These are phyloP conservation scores for Lophiotrema nucula DNA, from an alignment of 495 filamentous ascomycete genomes.

Conservation along the genomic window DNA sequence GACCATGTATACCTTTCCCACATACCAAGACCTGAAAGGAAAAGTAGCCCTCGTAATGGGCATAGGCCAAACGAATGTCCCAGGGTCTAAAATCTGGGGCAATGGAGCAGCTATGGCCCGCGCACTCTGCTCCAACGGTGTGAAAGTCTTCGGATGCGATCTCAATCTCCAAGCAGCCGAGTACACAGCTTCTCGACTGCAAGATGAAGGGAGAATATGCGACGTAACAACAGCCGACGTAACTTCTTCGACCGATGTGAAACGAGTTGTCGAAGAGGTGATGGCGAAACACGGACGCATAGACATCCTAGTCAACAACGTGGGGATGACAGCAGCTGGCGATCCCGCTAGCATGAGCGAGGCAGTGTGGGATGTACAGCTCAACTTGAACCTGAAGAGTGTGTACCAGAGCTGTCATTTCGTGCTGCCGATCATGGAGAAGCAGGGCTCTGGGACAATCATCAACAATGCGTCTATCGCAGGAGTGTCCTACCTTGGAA, in stretches of 20 bases:
- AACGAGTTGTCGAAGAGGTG: slow-evolving; percentile 48
- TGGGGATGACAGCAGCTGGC: slow-evolving; percentile 51
- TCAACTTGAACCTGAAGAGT: slow-evolving; percentile 54
- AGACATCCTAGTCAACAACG: slow-evolving; percentile 58
- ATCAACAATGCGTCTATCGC: slow-evolving; percentile 51
- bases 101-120: slow-evolving; percentile 48
- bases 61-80: slow-evolving; percentile 47
- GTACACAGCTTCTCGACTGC: not conserved
- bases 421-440: slow-evolving; percentile 54
- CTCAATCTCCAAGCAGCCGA: slow-evolving; percentile 42
- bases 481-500: slow-evolving; percentile 53
- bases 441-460: slow-evolving; percentile 42
- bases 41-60: slow-evolving; percentile 55
- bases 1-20: not conserved
- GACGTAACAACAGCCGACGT: slow-evolving; percentile 46
- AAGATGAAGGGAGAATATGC: not conserved
- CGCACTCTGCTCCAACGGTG: slow-evolving; percentile 4
- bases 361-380: slow-evolving; percentile 51
- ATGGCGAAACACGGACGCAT: slow-evolving; percentile 51
- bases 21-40: slow-evolving; percentile 41
- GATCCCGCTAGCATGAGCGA: slow-evolving; percentile 51
- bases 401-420: slow-evolving; percentile 50
- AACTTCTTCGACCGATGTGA: slow-evolving; percentile 45
- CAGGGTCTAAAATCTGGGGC: slow-evolving; percentile 42
- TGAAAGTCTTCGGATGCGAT: slow-evolving; percentile 49